These are phyloP conservation scores for Mrakia blollopis DNA, from an alignment of 768 basidiomycete species.

Conservation along the genomic window DNA sequence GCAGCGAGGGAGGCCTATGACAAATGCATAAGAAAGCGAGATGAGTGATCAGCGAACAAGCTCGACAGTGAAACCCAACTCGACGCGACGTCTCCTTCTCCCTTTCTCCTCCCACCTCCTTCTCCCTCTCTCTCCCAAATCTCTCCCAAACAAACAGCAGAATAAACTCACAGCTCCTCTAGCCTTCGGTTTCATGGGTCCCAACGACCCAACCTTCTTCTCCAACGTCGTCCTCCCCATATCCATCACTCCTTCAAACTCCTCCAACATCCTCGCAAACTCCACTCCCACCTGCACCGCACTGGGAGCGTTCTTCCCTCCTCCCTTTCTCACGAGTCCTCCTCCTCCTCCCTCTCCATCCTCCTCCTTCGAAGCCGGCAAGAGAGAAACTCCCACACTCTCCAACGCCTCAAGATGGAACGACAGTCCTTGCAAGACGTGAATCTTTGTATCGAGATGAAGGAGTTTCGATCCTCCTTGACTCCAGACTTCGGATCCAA, in stretches of 20 bases:
- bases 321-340: not conserved
- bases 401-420: slow-evolving; percentile 12
- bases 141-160: not conserved
- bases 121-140: too few relatives aligned
- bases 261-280: slow-evolving; percentile 10
- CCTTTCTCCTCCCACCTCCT: not conserved
- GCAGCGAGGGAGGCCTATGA: slow-evolving; percentile 4
- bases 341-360: not conserved
- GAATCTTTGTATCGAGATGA: slow-evolving; percentile 15
- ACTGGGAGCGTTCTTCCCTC: not conserved
- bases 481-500: slow-evolving; percentile 5
- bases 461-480: slow-evolving; percentile 1
- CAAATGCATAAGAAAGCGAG: not conserved
- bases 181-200: slow-evolving; percentile 15
- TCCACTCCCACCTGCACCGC: slow-evolving; percentile 3
- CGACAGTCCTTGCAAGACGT: not conserved
- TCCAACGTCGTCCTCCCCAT: slow-evolving; percentile 3
- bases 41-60: not conserved
- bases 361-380: not conserved
- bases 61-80: not conserved
- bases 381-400: not conserved
- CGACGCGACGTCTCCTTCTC: too few relatives aligned
- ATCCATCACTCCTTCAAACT: slow-evolving; percentile 11
- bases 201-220: slow-evolving; percentile 9
- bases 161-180: slow-evolving; percentile 8